These are phyloP conservation scores for Boeremia lycopersici DNA, from an alignment of 2,329 filamentous ascomycete species.

Conservation along the genomic window DNA sequence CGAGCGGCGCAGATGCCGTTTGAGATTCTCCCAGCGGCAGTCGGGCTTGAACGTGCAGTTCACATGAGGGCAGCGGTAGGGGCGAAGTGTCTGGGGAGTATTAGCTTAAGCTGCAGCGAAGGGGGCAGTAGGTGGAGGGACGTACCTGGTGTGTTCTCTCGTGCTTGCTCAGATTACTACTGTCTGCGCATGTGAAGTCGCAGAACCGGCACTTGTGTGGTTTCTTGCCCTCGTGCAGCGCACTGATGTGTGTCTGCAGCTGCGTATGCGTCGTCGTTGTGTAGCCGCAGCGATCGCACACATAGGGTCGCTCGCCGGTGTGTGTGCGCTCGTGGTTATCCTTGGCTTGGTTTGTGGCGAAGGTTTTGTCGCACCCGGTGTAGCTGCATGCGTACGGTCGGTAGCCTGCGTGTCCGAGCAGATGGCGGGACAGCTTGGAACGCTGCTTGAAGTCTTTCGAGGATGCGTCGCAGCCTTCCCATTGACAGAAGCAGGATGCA, in stretches of 20 bases:
- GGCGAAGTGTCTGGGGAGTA: slow-evolving; percentile 37
- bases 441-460: slow-evolving; percentile 49
- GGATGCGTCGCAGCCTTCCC: slow-evolving; percentile 42
- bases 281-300: slow-evolving; percentile 45
- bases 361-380: slow-evolving; percentile 44
- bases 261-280: slow-evolving; percentile 49
- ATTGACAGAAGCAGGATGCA: slow-evolving; percentile 43
- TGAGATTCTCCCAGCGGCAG: slow-evolving; percentile 49
- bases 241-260: slow-evolving; percentile 46
- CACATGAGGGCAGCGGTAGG: slow-evolving; percentile 45
- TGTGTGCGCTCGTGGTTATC: slow-evolving; percentile 49
- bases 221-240: slow-evolving; percentile 46
- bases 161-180: slow-evolving; percentile 46
- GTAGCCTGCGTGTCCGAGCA: slow-evolving; percentile 46
- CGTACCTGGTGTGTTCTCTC: slow-evolving; percentile 45
- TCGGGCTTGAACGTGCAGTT: slow-evolving; percentile 48
- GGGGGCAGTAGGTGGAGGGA: neutral
- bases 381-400: slow-evolving; percentile 46
- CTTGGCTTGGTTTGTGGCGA: slow-evolving; percentile 49
- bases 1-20: slow-evolving; percentile 46
- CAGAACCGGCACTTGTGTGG: slow-evolving; percentile 48
- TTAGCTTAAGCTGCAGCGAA: neutral
- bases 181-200: slow-evolving; percentile 47
- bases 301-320: slow-evolving; percentile 45
- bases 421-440: slow-evolving; percentile 46